A percentile compares a stretch with the other conserved stretches of the same genome.
Evolutionary conservation across 2,329 filamentous ascomycete species (phyloP).

Genomic region (Cyphellophora attinorum): DNA sequence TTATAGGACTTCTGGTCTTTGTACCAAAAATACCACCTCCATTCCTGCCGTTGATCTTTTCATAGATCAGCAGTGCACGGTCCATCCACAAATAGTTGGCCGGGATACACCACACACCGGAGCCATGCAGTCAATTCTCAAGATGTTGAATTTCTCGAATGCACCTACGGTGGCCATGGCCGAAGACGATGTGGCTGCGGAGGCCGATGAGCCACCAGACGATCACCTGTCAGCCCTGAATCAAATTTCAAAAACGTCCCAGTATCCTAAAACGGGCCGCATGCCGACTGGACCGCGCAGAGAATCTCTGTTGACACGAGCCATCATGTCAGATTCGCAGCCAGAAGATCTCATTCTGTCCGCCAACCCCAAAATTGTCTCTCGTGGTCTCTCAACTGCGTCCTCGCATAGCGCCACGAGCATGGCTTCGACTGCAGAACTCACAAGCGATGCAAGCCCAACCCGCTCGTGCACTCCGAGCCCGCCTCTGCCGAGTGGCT

Average conservation of each 20-base stretch:
- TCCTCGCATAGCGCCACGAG: conserved; percentile 75
- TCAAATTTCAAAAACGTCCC: conserved; percentile 29
- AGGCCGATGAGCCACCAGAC: conserved; percentile 86
- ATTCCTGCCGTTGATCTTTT: background rate
- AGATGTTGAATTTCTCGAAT: conserved; percentile 33
- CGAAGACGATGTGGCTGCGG: conserved; percentile 60
- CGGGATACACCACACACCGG: too few species aligned
- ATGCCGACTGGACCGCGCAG: conserved; percentile 46
- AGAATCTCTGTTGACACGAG: conserved; percentile 78
- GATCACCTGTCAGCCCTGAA: conserved; percentile 26
- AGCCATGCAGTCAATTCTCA: conserved; percentile 30
- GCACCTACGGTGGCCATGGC: conserved; percentile 28
- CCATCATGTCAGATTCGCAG: conserved; percentile 61
- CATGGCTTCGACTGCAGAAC: conserved; percentile 71
- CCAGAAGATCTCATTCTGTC: conserved; percentile 33
- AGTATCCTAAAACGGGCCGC: conserved; percentile 2
- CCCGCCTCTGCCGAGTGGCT: conserved; percentile 59
- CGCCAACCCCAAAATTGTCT: conserved; percentile 16
- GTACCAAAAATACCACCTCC: background rate
- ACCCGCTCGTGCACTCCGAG: conserved; percentile 82
- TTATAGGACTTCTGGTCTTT: conserved; percentile 33
- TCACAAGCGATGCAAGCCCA: conserved; percentile 91
- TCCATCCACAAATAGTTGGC: too few species aligned
- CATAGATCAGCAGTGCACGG: background rate
- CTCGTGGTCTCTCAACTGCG: conserved; percentile 39